Percentiles rank a stretch among this genome's conserved stretches.
Evolutionary conservation across 352 stramenopile genomes (phyloP).

Genomic region (Vaucheria bursata): DNA sequence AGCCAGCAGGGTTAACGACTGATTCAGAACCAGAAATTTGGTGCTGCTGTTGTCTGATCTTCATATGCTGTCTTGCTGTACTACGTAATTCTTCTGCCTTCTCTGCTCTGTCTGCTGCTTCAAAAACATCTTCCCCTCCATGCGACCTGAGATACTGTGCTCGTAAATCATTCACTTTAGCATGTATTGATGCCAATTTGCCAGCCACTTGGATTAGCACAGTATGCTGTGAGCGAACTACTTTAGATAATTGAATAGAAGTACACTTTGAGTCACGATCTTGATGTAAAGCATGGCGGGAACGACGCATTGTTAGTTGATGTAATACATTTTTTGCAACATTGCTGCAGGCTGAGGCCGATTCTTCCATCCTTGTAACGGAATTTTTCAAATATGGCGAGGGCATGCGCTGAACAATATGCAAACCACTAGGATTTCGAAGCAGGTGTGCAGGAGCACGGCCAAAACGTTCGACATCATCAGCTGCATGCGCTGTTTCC

Average conservation of each 20-base stretch:
- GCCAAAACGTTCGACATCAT: conserved; percentile 26
- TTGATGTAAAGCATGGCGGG: background rate
- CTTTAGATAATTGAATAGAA: background rate
- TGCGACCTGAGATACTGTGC: conserved; percentile 15
- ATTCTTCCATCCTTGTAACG: conserved; percentile 28
- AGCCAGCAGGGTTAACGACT: background rate
- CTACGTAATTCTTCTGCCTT: conserved; percentile 20
- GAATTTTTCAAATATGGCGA: conserved; percentile 38
- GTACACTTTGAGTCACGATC: background rate
- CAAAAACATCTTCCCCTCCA: conserved; percentile 33
- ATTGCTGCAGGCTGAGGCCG: conserved; percentile 17
- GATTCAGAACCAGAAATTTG: background rate
- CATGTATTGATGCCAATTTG: conserved; percentile 5
- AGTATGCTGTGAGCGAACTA: background rate
- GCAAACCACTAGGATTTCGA: conserved; percentile 21
- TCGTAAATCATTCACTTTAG: conserved; percentile 4
- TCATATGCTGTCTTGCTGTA: conserved; percentile 21
- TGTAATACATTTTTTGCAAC: conserved; percentile 26
- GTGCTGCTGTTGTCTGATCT: conserved; percentile 16
- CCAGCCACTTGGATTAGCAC: background rate
- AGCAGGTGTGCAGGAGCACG: conserved; percentile 25
- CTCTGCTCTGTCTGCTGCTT: conserved; percentile 24
- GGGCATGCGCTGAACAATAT: conserved; percentile 32
- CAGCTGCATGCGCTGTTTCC: conserved; percentile 13
- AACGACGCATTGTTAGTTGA: background rate